Percentiles rank a stretch among this genome's conserved stretches.
Evolutionary conservation across 305 asterid genomes (phyloP).

Genomic region (Stenogyne calaminthoides): DNA sequence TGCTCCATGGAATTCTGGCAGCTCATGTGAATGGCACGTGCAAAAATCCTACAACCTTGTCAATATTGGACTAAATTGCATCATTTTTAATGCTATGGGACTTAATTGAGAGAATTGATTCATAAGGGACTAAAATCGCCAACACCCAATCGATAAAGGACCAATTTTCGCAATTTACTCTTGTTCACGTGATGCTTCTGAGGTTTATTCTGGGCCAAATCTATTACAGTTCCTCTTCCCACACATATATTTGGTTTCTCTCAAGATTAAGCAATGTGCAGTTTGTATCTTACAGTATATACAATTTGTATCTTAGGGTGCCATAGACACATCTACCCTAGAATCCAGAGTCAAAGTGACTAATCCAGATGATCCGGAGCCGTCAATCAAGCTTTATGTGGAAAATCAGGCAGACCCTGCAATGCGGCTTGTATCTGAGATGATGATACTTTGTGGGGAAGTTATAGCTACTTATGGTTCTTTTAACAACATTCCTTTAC

Average conservation of each 20-base stretch:
- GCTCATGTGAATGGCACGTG: too few species aligned
- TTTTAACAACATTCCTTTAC: conserved; percentile 69
- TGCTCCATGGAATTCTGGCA: too few species aligned
- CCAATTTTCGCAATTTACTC: too few species aligned
- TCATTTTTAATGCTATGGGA: too few species aligned
- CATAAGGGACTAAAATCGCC: too few species aligned
- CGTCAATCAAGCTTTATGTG: conserved; percentile 81
- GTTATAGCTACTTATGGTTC: conserved; percentile 87
- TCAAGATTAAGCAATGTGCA: not conserved
- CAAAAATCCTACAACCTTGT: too few species aligned
- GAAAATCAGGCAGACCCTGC: conserved; percentile 95
- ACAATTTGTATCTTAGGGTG: conserved; percentile 57
- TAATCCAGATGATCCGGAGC: conserved; percentile 91
- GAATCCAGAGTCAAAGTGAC: conserved; percentile 82
- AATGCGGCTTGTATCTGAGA: conserved; percentile 93
- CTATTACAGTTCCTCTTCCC: not conserved
- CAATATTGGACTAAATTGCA: too few species aligned
- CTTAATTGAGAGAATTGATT: too few species aligned
- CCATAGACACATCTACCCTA: conserved; percentile 75
- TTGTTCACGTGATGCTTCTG: conserved; percentile 7
- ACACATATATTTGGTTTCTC: conserved; percentile 3
- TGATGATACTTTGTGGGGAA: conserved; percentile 99
- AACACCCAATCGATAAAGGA: too few species aligned
- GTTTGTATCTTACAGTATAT: conserved; percentile 6
- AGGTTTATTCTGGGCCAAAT: not conserved